A percentile compares a stretch with the other conserved stretches of the same genome.
Evolutionary conservation across 495 filamentous ascomycete genomes (phyloP).

Genomic region (Lepraria neglecta): DNA sequence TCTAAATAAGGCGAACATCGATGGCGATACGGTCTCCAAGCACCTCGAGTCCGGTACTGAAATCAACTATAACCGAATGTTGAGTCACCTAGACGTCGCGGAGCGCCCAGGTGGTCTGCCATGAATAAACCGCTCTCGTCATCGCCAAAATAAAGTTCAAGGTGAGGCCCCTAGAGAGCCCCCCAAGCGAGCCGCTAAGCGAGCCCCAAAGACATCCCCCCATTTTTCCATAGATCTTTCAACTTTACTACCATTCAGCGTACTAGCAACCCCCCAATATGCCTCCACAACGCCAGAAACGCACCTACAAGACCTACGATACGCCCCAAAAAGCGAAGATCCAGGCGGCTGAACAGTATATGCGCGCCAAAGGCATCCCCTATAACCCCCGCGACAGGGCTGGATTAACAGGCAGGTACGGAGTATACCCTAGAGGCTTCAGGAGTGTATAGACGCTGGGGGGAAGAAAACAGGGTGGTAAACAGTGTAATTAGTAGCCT

Average conservation of each 20-base stretch:
- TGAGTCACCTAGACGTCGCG: too few relatives aligned
- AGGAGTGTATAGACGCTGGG: background rate
- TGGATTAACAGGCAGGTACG: background rate
- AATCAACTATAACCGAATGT: constrained; percentile 11
- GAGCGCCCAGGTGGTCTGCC: too few relatives aligned
- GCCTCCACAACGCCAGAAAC: background rate
- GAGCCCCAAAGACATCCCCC: background rate
- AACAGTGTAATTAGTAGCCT: background rate
- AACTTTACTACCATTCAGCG: background rate
- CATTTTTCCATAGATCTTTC: background rate
- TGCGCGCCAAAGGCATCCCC: background rate
- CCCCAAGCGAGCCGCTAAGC: background rate
- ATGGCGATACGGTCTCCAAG: constrained; percentile 18
- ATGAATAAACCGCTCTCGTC: too few relatives aligned
- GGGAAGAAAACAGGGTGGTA: background rate
- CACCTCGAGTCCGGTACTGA: constrained; percentile 16
- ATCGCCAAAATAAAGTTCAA: background rate
- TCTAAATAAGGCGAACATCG: constrained; percentile 7
- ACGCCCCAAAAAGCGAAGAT: background rate
- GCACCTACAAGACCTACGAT: background rate
- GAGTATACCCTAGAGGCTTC: background rate
- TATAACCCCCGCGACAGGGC: background rate
- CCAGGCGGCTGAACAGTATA: background rate
- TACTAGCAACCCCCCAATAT: background rate
- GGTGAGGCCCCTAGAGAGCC: background rate